phyloP scores from a whole-genome alignment of 1,284 basidiomycete species.

The Pterulicium gracile region DNA sequence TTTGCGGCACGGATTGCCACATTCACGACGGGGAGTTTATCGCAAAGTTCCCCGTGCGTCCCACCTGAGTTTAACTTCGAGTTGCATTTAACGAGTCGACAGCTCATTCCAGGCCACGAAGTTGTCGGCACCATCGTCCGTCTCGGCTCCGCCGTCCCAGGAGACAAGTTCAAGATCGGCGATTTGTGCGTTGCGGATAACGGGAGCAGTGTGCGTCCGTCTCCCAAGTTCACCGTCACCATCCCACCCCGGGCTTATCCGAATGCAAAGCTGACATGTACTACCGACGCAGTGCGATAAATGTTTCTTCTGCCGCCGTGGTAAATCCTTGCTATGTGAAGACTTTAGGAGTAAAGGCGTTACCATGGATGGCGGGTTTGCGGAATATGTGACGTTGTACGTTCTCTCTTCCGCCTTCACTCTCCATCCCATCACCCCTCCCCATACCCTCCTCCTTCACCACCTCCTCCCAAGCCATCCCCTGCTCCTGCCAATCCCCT shows the following conservation, averaged over 20 bases:
- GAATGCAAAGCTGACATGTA: too few relatives aligned
- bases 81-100: constrained; percentile 5
- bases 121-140: constrained; percentile 41
- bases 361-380: constrained; percentile 74
- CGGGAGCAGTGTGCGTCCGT: too few relatives aligned
- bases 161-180: constrained; percentile 32
- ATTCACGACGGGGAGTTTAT: constrained; percentile 56
- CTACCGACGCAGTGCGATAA: too few relatives aligned
- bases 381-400: constrained; percentile 75
- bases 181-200: constrained; percentile 52
- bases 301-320: constrained; percentile 82
- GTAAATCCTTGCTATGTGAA: constrained; percentile 65
- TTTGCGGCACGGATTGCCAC: constrained; percentile 47
- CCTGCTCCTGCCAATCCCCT: too few relatives aligned
- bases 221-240: too few relatives aligned
- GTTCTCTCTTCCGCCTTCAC: constrained; percentile 20
- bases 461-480: too few relatives aligned
- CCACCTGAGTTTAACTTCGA: neutral
- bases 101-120: constrained; percentile 52
- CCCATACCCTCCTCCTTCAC: too few relatives aligned
- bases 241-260: too few relatives aligned
- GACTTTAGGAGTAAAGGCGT: constrained; percentile 72
- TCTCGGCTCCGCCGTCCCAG: constrained; percentile 42
- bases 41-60: constrained; percentile 36
- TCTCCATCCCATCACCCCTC: too few relatives aligned